A percentile compares a stretch with the other conserved stretches of the same genome.
phyloP scores from a whole-genome alignment of 805 yeast genomes.

The Wickerhamiella vanderwaltii region DNA sequence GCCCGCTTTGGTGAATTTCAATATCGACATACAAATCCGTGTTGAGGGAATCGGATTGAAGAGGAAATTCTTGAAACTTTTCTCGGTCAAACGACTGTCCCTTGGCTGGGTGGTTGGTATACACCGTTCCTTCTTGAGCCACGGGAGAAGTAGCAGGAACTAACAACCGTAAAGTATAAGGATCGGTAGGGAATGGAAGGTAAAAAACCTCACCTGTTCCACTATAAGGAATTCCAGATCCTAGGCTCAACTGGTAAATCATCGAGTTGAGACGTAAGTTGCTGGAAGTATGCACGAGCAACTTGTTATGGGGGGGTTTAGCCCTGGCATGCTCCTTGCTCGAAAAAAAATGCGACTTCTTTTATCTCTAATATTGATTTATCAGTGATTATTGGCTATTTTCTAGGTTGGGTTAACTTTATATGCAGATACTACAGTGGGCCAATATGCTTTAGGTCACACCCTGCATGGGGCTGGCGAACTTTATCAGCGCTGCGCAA shows the following conservation, averaged over 20 bases:
- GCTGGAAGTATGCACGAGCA: background rate
- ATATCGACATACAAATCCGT: conserved; percentile 50
- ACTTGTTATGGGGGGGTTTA: too few species aligned
- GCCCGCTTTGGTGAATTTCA: conserved; percentile 59
- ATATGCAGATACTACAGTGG: too few species aligned
- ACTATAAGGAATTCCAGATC: conserved; percentile 24
- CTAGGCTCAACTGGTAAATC: conserved; percentile 20
- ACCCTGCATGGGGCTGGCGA: too few species aligned
- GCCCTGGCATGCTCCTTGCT: too few species aligned
- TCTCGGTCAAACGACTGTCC: conserved; percentile 42
- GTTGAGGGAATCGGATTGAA: conserved; percentile 40
- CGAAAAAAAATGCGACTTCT: too few species aligned
- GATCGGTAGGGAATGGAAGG: conserved; percentile 31
- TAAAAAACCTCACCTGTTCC: conserved; percentile 28
- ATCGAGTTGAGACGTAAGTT: background rate
- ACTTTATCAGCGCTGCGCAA: too few species aligned
- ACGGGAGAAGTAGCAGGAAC: conserved; percentile 67
- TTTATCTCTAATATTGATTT: too few species aligned
- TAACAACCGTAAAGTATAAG: conserved; percentile 41
- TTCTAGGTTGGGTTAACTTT: too few species aligned
- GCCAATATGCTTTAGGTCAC: too few species aligned
- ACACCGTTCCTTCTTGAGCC: conserved; percentile 55
- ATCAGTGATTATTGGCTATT: too few species aligned
- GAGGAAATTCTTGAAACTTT: conserved; percentile 38
- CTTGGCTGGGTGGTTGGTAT: conserved; percentile 57